Evolutionary conservation across 2,329 filamentous ascomycete genomes (phyloP), one percentile per base, ranked within the genome.

Genomic region (Colletotrichum sp.): DNA sequence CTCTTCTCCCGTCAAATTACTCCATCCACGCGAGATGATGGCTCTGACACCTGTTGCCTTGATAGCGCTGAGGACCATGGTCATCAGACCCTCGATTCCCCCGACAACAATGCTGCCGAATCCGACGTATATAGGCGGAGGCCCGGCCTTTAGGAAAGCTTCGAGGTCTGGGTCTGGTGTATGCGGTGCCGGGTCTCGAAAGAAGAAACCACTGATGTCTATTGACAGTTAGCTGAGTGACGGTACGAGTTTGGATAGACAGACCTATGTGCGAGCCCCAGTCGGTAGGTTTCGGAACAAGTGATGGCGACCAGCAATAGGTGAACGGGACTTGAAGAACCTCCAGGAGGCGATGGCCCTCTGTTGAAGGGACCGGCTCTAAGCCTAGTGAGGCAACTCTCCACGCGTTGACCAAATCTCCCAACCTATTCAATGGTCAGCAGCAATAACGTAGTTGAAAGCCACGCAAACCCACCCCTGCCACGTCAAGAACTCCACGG

Each of bases 401-500:
- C 79, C 98, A 98, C 12, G 92, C 89, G 79, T 98, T 98, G 80
- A 98, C 96, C 5, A 98, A 87, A 80, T 95, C 93, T 57, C 93
- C 93, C 11, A 95, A 84, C 3, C 72, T 76, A 16, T 16, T 47
- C n/a, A 4, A 47, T 8, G 2, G 3, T 15, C 27, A 63, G 59
- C 18, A 51, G 31, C 11, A 24, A 24, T 9, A 57, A 21, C 57
- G 12, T 15, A 51, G 2, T 33, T 1, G 8, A 31, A 58, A 47
- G 21, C 11, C 4, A 18, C 7, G 8, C 1, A 8, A 47, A 38
- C 76, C 74, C 67, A 78, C 78, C 93, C 93, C 82, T 95, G 93
- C 93, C 93, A 95, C 8, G 93, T 93, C 84, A 95, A 87, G 86
- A 94, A 91, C 72, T 95, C 93, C 1, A 95, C 91, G 57, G 94